Conservation (phyloP, 441 rosid genomes). For the Arabidopsis hybrid region DNA sequence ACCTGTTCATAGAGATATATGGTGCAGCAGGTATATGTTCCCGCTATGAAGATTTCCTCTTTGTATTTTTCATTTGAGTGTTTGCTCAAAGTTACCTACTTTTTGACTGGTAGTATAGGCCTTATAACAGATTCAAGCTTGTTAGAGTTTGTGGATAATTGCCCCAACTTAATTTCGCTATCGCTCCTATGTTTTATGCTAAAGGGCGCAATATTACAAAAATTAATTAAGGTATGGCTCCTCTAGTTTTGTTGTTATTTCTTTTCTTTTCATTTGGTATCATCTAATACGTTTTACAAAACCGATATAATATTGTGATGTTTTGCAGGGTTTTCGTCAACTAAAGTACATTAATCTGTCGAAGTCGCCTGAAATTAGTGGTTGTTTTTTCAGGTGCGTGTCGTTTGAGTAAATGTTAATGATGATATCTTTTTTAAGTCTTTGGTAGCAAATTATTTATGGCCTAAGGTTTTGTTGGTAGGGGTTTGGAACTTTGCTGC, state of each 20-base stretch:
- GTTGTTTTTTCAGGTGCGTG: slow-evolving; percentile 43
- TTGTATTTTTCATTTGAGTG: slow-evolving; percentile 18
- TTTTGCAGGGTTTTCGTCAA: slow-evolving; percentile 38
- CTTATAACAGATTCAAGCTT: slow-evolving; percentile 67
- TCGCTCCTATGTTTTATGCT: slow-evolving; percentile 77
- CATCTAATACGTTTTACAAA: neutral
- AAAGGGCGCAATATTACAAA: slow-evolving; percentile 64
- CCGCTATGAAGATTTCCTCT: slow-evolving; percentile 29
- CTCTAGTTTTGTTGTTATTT: slow-evolving; percentile 1
- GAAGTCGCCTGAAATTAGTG: neutral
- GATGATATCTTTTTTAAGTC: neutral
- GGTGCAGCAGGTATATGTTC: slow-evolving; percentile 50
- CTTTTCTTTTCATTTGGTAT: slow-evolving; percentile 19
- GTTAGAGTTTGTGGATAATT: slow-evolving; percentile 65
- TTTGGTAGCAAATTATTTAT: slow-evolving; percentile 17
- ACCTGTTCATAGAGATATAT: slow-evolving; percentile 72
- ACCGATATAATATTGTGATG: neutral
- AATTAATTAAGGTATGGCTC: slow-evolving; percentile 10
- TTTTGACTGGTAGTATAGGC: slow-evolving; percentile 69
- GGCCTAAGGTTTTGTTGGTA: slow-evolving; percentile 33
- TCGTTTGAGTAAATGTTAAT: slow-evolving; percentile 2
- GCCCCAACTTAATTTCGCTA: slow-evolving; percentile 73
- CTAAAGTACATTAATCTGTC: slow-evolving; percentile 40
- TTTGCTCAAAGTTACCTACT: slow-evolving; percentile 39
- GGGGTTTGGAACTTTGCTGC: slow-evolving; percentile 31